Conservation (phyloP, 2,329 filamentous ascomycete species). For the Podosphaera fusca region DNA sequence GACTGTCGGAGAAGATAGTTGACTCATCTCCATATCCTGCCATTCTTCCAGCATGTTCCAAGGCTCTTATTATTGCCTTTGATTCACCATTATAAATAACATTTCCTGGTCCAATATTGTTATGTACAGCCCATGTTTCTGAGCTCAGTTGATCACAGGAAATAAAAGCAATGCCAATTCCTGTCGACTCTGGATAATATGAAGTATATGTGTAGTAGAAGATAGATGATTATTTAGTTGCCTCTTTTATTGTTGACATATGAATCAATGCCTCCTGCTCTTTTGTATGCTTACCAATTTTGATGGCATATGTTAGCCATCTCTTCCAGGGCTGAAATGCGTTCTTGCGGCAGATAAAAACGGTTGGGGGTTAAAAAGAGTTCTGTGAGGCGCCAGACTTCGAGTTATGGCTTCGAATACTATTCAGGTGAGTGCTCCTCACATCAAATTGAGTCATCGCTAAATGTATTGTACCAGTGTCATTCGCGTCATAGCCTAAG, state of each 20-base stretch:
- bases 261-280: neutral
- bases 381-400: too few species aligned
- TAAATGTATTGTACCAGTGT: too few species aligned
- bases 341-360: neutral
- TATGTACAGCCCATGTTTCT: neutral
- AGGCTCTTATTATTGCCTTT: neutral
- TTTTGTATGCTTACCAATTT: neutral
- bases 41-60: neutral
- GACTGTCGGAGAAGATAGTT: neutral
- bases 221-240: neutral
- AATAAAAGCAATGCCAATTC: neutral
- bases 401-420: too few species aligned
- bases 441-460: too few species aligned
- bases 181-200: neutral
- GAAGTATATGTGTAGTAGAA: neutral
- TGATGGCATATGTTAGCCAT: neutral
- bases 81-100: neutral
- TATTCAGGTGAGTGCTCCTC: too few species aligned
- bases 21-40: neutral
- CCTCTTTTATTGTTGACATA: neutral
- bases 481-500: too few species aligned
- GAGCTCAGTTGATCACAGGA: neutral
- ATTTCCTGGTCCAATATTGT: neutral
- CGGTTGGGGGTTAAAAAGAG: too few species aligned
- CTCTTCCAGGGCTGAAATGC: neutral